Base-by-base conservation (phyloP, 345 rosid species). In the Populus deltoides region DNA sequence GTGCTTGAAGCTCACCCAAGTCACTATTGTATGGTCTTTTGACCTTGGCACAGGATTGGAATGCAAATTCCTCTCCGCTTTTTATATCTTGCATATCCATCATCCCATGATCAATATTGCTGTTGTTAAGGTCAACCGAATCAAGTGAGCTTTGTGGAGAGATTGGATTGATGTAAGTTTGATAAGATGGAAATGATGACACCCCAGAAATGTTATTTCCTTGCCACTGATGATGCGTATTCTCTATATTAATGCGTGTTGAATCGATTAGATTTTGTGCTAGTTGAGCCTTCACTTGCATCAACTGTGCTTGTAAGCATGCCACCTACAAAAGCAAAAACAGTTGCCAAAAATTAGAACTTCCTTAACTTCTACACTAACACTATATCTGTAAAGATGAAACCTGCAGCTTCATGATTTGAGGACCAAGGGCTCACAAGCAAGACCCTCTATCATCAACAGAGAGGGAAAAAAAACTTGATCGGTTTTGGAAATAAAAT, bases 121-220 rank as follows among this genome's bases (percentile, higher is more conserved):
- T 81, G 63, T 27, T 71, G 86, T 57, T 83, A 43, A 72, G 76
- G 7, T 88, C 91, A 25, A 78, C 82, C 10, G 94, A 90, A 66
- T 93, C 97, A 4, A 87, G 78, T 24, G 98, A 92, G 89, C 92
- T 88, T 59, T 92, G 93, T 33, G 98, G 92, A 8, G 96, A 93
- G 74, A 88, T 86, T 47, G 89, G 86, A 79, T 86, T 90, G 81
- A 76, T 73, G 76, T 75, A 83, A 79, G 45, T 76, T 74, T 83
- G 82, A 70, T 75, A 71, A 66, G 33, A 74, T 67, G 81, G 85
- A 65, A 51, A 79, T 68, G 83, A 68, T 75, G 85, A 69, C 79
- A 51, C 62, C 75, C 80, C 77, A 62, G 66, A 57, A 41, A 61
- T 38, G 47, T 66, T 83, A 36, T 17, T 59, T 25, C 83, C 88